Base-by-base conservation (phyloP, 2,329 filamentous ascomycete species). In the Cladosporium colombiae region DNA sequence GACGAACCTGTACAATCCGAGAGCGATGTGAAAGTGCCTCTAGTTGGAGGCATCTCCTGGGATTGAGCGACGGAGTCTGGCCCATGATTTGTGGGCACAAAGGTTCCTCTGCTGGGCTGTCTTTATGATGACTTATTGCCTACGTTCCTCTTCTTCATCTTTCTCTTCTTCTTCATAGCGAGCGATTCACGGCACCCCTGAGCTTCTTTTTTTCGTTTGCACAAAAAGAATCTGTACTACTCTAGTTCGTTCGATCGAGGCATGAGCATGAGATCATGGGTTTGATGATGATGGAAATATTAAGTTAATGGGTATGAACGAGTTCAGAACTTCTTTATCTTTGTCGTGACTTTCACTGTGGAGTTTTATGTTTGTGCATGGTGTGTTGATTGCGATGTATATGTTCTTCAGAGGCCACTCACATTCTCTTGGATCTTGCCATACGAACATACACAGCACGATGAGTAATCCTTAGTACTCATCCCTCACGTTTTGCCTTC, bases 231-330 rank as follows among this genome's bases (percentile, higher is more conserved):
- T 29, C 18, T 55, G 52, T 55, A 55, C 52, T 55, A 55, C 52
- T 55, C 52, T 55, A 55, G 29, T 55, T 55, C 52, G 27, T 44
- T 21, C 40, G 27, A 29, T 29, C 27, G 40, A 55, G 29, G 40
- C 52, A 55, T 55, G 52, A 55, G 52, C 52, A 55, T 55, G 52
- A 55, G 52, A 55, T 33, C 31, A 55, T 55, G 52, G 50, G 52
- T 18, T 46, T 18, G 14, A 46, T 46, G 40, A 46, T 55, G 25
- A 55, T 29, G 52, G 52, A 33, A 29, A 33, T 21, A 55, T 55
- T 5, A 21, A 46, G n/a, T 46, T 55, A 55, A 55, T 55, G 52
- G 52, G n/a, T 33, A 55, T 46, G 40, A 46, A 46, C 14, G 23
- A 52, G 49, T 52, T 55, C 27, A n/a, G 5, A 18, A 55, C 27